These are phyloP conservation scores for Schizopora paradoxa DNA, from an alignment of 1,284 basidiomycete species.

Conservation along the genomic window DNA sequence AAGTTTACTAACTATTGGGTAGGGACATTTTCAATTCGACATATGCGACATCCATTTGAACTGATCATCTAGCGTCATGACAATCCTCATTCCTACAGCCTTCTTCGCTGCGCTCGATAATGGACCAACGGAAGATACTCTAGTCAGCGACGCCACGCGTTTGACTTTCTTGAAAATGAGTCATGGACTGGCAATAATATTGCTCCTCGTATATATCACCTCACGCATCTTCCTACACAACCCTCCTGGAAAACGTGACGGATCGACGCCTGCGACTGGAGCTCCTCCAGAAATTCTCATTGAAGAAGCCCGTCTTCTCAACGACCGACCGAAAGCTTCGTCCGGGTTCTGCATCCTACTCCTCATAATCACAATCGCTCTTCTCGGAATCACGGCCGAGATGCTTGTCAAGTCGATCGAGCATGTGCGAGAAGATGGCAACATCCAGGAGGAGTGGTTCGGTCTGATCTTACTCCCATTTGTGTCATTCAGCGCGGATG, in stretches of 20 bases:
- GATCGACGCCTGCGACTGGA: constrained; percentile 34
- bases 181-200: constrained; percentile 54
- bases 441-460: constrained; percentile 58
- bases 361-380: constrained; percentile 44
- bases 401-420: constrained; percentile 61
- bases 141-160: constrained; percentile 37
- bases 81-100: constrained; percentile 54
- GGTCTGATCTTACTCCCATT: constrained; percentile 63
- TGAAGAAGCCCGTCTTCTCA: constrained; percentile 36
- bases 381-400: constrained; percentile 64
- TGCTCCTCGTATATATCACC: constrained; percentile 56
- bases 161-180: constrained; percentile 50
- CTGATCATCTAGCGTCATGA: constrained; percentile 41
- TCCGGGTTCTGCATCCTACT: constrained; percentile 53
- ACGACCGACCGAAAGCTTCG: constrained; percentile 49
- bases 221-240: constrained; percentile 64
- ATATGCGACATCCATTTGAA: background rate
- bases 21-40: constrained; percentile 13
- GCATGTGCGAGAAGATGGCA: constrained; percentile 36
- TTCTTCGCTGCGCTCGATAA: constrained; percentile 56
- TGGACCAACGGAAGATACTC: constrained; percentile 24
- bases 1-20: constrained; percentile 60
- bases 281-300: constrained; percentile 41
- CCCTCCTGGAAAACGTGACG: constrained; percentile 54
- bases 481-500: constrained; percentile 62